These are phyloP conservation scores for Plectosphaerella sp. DNA, from an alignment of 2,329 filamentous ascomycete species.

Conservation along the genomic window DNA sequence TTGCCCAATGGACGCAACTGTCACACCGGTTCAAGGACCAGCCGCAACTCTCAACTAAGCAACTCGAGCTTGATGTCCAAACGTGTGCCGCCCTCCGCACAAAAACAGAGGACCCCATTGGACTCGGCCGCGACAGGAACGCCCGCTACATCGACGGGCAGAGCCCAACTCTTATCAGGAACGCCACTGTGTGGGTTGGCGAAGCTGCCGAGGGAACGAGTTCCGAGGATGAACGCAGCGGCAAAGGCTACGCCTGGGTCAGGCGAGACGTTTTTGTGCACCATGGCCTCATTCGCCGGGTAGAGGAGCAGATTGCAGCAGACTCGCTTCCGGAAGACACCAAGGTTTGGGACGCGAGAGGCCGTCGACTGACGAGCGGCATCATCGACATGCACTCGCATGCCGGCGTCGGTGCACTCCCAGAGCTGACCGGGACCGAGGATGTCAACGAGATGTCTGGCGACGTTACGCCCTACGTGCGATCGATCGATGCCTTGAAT, in stretches of 20 bases:
- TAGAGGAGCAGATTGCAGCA: slow-evolving; percentile 38
- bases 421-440: slow-evolving; percentile 44
- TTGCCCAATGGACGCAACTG: slow-evolving; percentile 43
- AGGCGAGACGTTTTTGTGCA: slow-evolving; percentile 57
- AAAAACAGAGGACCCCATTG: slow-evolving; percentile 51
- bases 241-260: slow-evolving; percentile 58
- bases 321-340: slow-evolving; percentile 40
- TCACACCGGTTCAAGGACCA: slow-evolving; percentile 1
- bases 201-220: slow-evolving; percentile 51
- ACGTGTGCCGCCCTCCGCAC: slow-evolving; percentile 51
- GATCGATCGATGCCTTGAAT: slow-evolving; percentile 61
- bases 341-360: slow-evolving; percentile 51
- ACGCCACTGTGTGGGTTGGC: slow-evolving; percentile 63
- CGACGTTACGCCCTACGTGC: slow-evolving; percentile 64
- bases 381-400: slow-evolving; percentile 72
- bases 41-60: slow-evolving; percentile 42
- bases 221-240: slow-evolving; percentile 48
- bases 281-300: slow-evolving; percentile 54
- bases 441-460: slow-evolving; percentile 61
- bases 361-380: slow-evolving; percentile 59
- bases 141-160: slow-evolving; percentile 56
- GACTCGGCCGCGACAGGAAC: slow-evolving; percentile 52
- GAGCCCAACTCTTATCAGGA: slow-evolving; percentile 58
- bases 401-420: slow-evolving; percentile 55
- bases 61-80: slow-evolving; percentile 48